phyloP scores from a whole-genome alignment of 306 rosid genomes.

The cucumber (Cucumis sativus) region DNA sequence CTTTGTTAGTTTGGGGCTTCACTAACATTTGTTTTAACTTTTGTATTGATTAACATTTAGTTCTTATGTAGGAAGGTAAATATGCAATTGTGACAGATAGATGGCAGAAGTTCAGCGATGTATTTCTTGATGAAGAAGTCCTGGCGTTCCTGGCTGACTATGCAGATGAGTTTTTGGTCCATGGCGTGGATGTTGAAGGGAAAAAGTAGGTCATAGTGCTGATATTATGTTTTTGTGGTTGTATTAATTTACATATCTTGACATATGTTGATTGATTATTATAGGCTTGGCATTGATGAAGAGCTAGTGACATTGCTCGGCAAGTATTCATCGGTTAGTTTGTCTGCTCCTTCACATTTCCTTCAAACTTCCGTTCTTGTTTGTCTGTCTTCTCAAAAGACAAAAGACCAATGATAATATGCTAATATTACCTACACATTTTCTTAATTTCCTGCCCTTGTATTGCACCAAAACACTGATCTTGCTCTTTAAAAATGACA shows the following conservation, averaged over 20 bases:
- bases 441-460: too few species aligned
- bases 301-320: slow-evolving; percentile 88
- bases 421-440: neutral
- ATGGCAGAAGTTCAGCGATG: slow-evolving; percentile 95
- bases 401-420: neutral
- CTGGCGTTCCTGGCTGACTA: slow-evolving; percentile 62
- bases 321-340: slow-evolving; percentile 72
- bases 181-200: slow-evolving; percentile 97
- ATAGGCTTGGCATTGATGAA: slow-evolving; percentile 90
- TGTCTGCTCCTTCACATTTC: slow-evolving; percentile 11
- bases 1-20: slow-evolving; percentile 10
- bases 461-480: slow-evolving; percentile 2
- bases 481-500: slow-evolving; percentile 15
- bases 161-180: slow-evolving; percentile 92
- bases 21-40: neutral
- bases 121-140: slow-evolving; percentile 41
- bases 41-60: neutral
- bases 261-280: slow-evolving; percentile 8
- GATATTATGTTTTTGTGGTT: neutral
- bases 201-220: slow-evolving; percentile 47
- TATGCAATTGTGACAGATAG: slow-evolving; percentile 89
- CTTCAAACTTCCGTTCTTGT: neutral
- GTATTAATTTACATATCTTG: neutral
- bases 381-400: neutral
- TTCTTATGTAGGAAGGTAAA: slow-evolving; percentile 50